Conservation (phyloP, 2,329 filamentous ascomycete species). For the Polytolypa hystricis region DNA sequence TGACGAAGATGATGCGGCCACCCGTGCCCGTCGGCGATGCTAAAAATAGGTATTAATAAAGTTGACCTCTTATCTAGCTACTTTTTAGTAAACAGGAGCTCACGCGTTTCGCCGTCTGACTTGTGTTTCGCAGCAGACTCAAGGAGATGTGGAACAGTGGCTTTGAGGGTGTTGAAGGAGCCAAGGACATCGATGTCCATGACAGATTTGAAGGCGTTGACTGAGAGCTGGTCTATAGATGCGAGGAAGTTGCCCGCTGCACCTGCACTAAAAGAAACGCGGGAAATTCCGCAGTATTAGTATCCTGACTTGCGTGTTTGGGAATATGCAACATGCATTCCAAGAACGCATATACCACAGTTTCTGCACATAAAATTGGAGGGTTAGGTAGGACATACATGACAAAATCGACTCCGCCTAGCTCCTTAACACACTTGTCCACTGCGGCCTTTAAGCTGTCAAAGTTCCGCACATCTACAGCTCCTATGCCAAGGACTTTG, state of each 20-base stretch:
- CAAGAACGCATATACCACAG: no score
- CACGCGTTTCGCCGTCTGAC: slow-evolving; percentile 46
- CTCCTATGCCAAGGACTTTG: slow-evolving; percentile 77
- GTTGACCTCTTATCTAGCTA: neutral
- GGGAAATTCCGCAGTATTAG: neutral
- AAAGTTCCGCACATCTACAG: slow-evolving; percentile 60
- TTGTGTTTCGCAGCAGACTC: slow-evolving; percentile 57
- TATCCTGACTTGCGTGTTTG: no score
- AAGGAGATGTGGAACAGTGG: slow-evolving; percentile 70
- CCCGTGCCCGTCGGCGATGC: slow-evolving; percentile 46
- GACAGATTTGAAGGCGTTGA: slow-evolving; percentile 89
- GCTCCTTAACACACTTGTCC: slow-evolving; percentile 65
- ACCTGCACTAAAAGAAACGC: slow-evolving; percentile 52
- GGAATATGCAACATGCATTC: no score
- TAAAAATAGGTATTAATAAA: slow-evolving; percentile 7
- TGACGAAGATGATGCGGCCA: slow-evolving; percentile 81
- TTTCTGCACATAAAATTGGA: no score
- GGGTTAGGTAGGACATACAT: no score
- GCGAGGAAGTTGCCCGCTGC: slow-evolving; percentile 94
- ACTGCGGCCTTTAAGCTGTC: slow-evolving; percentile 61
- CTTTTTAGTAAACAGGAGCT: slow-evolving; percentile 11
- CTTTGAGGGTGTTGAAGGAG: slow-evolving; percentile 90
- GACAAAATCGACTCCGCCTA: slow-evolving; percentile 83
- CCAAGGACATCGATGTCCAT: slow-evolving; percentile 94
- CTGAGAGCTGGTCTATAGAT: slow-evolving; percentile 65